Percentiles rank a stretch among this genome's conserved stretches.
Evolutionary conservation across 176 grass and related monocot species (phyloP).

Genomic region (Musa acuminata): DNA sequence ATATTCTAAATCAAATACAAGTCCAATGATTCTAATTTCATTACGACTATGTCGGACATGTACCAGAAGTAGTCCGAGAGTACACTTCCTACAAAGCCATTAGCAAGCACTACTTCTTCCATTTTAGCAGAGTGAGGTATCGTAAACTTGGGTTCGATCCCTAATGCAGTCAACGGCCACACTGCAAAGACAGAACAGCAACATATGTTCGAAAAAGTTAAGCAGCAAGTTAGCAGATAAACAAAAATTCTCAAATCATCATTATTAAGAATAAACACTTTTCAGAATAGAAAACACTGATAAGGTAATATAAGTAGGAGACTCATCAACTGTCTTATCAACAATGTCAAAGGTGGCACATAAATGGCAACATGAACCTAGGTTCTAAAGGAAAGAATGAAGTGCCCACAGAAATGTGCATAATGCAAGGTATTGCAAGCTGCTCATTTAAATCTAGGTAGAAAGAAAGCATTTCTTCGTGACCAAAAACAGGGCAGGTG

Average conservation of each 20-base stretch:
- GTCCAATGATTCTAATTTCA: not conserved
- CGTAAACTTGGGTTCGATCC: constrained; percentile 91
- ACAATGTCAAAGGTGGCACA: not conserved
- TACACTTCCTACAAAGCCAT: constrained; percentile 86
- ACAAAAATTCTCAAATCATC: not conserved
- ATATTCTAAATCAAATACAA: not conserved
- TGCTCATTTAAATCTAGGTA: not conserved
- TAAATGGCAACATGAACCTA: not conserved
- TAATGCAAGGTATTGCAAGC: not conserved
- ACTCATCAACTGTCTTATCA: not conserved
- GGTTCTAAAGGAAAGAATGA: not conserved
- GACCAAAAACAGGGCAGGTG: not conserved
- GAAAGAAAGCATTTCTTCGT: not conserved
- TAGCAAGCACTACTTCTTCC: constrained; percentile 92
- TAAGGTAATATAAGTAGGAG: not conserved
- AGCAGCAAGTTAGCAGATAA: too few relatives aligned
- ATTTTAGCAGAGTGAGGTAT: constrained; percentile 92
- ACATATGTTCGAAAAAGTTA: not conserved
- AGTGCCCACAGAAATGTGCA: not conserved
- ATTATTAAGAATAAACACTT: not conserved
- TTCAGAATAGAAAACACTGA: not conserved
- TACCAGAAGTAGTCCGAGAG: constrained; percentile 97
- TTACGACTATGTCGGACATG: not conserved
- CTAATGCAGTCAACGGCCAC: constrained; percentile 85
- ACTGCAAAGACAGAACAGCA: constrained; percentile 43